Evolutionary conservation across 345 rosid genomes (phyloP).

Genomic region (Turnera subulata): DNA sequence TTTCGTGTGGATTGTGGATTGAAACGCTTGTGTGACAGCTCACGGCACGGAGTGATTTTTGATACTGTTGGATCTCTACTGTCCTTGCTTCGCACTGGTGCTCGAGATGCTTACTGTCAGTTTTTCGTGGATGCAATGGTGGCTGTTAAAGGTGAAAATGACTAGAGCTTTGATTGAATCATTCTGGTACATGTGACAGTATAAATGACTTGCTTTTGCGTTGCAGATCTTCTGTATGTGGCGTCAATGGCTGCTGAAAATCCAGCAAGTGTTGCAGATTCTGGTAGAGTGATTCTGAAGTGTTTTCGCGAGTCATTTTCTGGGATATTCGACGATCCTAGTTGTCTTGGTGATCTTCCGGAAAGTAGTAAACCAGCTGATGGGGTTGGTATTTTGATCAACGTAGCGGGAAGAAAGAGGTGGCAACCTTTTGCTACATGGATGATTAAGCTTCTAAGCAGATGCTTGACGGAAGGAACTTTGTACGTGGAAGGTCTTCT

Average conservation of each 20-base stretch:
- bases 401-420: constrained; percentile 50
- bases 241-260: constrained; percentile 38
- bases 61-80: constrained; percentile 81
- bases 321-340: constrained; percentile 46
- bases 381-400: constrained; percentile 64
- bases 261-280: constrained; percentile 26
- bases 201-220: not conserved
- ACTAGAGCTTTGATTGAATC: not conserved
- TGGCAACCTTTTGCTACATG: constrained; percentile 84
- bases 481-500: constrained; percentile 80
- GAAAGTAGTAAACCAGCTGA: constrained; percentile 49
- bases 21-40: constrained; percentile 24
- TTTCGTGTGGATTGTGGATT: not conserved
- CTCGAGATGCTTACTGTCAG: constrained; percentile 65
- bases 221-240: constrained; percentile 55
- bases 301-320: constrained; percentile 63
- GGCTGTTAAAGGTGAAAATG: constrained; percentile 62
- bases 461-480: constrained; percentile 88
- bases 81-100: constrained; percentile 77
- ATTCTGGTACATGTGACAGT: not conserved
- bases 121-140: constrained; percentile 69
- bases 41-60: constrained; percentile 66
- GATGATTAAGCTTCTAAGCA: constrained; percentile 71
- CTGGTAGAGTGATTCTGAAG: constrained; percentile 35
- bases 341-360: constrained; percentile 63